phyloP scores from a whole-genome alignment of 257 asterid genomes.

The Solanum habrochaites region DNA sequence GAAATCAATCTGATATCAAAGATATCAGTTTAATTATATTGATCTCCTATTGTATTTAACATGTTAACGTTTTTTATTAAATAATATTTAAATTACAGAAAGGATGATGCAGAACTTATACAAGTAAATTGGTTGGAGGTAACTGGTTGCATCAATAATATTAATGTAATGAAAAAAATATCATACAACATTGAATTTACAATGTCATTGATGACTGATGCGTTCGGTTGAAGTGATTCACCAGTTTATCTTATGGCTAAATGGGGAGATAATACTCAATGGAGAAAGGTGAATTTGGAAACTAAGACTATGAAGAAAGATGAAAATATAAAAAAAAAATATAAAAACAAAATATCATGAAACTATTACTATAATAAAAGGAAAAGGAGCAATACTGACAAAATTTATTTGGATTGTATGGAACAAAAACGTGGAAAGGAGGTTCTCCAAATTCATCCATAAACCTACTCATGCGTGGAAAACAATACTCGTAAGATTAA shows the following conservation, averaged over 20 bases:
- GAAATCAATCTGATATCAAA: too few species aligned
- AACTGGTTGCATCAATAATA: not conserved
- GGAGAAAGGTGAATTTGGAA: not conserved
- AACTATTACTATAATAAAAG: not conserved
- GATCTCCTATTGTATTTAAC: not conserved
- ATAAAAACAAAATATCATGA: too few species aligned
- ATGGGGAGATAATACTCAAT: constrained; percentile 6
- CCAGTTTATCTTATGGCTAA: constrained; percentile 10
- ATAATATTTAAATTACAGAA: not conserved
- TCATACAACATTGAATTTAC: constrained; percentile 5
- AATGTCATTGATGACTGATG: constrained; percentile 14
- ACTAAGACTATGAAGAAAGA: not conserved
- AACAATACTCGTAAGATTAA: too few species aligned
- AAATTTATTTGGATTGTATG: not conserved
- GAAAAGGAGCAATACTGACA: not conserved
- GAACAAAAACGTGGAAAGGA: not conserved
- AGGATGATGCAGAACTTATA: not conserved
- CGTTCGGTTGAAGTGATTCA: constrained; percentile 12
- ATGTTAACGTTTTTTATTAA: too few species aligned
- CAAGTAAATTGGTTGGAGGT: constrained; percentile 19
- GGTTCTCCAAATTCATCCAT: not conserved
- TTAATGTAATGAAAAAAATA: not conserved
- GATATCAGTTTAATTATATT: too few species aligned
- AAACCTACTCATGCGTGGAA: too few species aligned
- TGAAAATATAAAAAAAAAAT: too few species aligned